Evolutionary conservation across 2,329 filamentous ascomycete species (phyloP), one percentile per base, ranked within the genome.

Genomic region (Alternaria arbusti): DNA sequence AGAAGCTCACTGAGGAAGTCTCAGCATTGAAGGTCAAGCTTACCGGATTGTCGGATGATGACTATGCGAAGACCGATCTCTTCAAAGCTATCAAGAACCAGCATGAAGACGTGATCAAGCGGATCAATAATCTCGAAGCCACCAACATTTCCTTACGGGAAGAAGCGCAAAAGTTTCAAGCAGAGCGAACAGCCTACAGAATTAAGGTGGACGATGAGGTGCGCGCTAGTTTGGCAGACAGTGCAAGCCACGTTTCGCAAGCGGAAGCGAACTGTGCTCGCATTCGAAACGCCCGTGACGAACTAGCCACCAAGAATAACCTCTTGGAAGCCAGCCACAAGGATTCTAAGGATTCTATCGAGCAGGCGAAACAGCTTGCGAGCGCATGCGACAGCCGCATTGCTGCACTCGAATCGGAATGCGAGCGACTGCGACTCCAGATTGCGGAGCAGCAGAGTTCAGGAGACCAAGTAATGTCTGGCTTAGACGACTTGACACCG

Each of bases 51-150:
- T 91, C 92, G 0, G 96, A 99, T 73, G 96, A 99, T 66, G 96
- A 99, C 72, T 98, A 96, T 76, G 90, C 94, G 44, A 90, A 93
- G 61, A 97, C 94, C 5, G 94, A 97, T 72, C 86, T 97, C 4
- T 99, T 97, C 86, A 98, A 97, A 81, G 89, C 92, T 66, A 87
- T 97, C 75, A 96, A 94, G 81, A 87, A 87, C 23, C 93, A 97
- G 73, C 92, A 96, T 72, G 96, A 98, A 74, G 95, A 98, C 71
- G 88, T 97, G 9, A 93, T 97, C 70, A 95, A 93, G 79, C 90
- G 93, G 40, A 90, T 97, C 74, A 99, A 99, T 78, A 90, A 95
- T 72, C 82, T 98, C 13, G 95, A 98, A 80, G 93, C 93, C 4
- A 91, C 90, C 12, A 97, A 97, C 78, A 90, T 91, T 63, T 90